Conservation (phyloP, 495 filamentous ascomycete species). For the Aspergillus affinis region DNA sequence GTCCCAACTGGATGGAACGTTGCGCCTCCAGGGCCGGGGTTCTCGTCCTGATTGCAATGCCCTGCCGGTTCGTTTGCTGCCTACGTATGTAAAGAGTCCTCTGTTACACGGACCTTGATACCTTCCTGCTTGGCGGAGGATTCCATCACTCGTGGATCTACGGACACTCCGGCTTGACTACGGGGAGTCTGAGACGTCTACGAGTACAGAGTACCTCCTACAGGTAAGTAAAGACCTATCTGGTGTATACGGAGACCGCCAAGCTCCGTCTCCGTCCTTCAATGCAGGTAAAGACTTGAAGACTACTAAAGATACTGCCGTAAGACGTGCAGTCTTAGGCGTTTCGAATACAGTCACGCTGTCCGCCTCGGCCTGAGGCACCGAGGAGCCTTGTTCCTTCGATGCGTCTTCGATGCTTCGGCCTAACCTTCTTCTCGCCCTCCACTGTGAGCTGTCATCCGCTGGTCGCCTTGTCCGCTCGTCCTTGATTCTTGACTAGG, state of each 20-base stretch:
- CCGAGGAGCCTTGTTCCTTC: slow-evolving; percentile 31
- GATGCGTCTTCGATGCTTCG: slow-evolving; percentile 41
- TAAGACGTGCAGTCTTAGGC: background rate
- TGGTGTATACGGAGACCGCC: background rate
- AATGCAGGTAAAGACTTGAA: no score
- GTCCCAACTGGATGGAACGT: slow-evolving; percentile 35
- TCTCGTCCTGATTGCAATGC: slow-evolving; percentile 15
- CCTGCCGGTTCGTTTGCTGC: slow-evolving; percentile 5
- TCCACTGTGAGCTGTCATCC: slow-evolving; percentile 22
- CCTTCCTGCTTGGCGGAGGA: background rate
- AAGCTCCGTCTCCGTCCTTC: background rate
- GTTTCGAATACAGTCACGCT: background rate
- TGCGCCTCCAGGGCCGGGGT: slow-evolving; percentile 28
- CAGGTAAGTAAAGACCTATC: no score
- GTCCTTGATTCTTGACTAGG: no score
- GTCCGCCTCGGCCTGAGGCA: slow-evolving; percentile 12
- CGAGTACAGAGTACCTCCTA: no score
- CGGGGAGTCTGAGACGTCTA: no score
- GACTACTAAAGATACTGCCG: no score
- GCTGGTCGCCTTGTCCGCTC: slow-evolving; percentile 20
- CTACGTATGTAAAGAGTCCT: background rate
- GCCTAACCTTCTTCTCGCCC: slow-evolving; percentile 17
- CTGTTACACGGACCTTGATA: no score
- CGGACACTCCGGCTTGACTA: no score
- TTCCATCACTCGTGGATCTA: background rate